Percentiles rank a stretch among this genome's conserved stretches.
Evolutionary conservation across 106 monocot genomes (phyloP).

Genomic region (Phalaenopsis equestris): DNA sequence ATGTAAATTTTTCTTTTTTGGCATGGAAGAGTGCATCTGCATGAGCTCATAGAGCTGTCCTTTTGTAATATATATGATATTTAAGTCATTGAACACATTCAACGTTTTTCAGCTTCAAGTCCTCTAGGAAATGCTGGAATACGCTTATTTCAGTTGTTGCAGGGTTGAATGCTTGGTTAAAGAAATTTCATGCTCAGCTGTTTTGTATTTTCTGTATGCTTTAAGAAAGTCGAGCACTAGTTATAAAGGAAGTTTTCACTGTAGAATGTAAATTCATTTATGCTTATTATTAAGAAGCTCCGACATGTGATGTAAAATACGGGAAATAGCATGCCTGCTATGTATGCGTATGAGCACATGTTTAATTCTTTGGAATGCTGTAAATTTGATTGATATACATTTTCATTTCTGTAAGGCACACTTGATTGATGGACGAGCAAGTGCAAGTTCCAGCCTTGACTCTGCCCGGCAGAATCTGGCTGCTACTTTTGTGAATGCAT

Average conservation of each 20-base stretch:
- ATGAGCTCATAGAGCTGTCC: not conserved
- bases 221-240: not conserved
- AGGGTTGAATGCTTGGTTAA: not conserved
- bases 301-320: not conserved
- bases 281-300: not conserved
- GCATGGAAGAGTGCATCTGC: not conserved
- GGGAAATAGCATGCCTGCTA: not conserved
- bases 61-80: not conserved
- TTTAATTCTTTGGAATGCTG: not conserved
- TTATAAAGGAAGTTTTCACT: not conserved
- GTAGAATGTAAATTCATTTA: not conserved
- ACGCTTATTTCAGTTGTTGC: not conserved
- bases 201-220: not conserved
- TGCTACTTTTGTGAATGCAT: constrained; percentile 98
- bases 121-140: not conserved
- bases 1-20: not conserved
- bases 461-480: constrained; percentile 95
- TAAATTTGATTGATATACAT: not conserved
- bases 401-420: constrained; percentile 43
- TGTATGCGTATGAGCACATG: not conserved
- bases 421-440: constrained; percentile 89
- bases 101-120: not conserved
- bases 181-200: not conserved
- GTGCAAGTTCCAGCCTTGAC: constrained; percentile 82
- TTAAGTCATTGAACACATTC: not conserved